phyloP scores from a whole-genome alignment of 2,329 filamentous ascomycete genomes.

The Claviceps sp. region DNA sequence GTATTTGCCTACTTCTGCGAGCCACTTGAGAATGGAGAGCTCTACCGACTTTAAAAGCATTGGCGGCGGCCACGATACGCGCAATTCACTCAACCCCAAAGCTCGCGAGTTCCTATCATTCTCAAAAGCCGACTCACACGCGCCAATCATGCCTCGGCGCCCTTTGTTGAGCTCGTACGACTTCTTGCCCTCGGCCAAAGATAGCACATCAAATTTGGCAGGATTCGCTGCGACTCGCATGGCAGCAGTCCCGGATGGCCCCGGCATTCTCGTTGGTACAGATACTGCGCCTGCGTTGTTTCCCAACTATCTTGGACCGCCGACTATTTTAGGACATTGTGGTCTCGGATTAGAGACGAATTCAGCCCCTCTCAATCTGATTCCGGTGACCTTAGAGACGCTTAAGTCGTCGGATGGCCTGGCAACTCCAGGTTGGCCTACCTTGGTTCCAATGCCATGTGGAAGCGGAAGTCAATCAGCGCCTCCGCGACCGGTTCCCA shows the following conservation, averaged over 20 bases:
- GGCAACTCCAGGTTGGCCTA: not conserved
- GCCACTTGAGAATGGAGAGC: not conserved
- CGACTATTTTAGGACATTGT: not conserved
- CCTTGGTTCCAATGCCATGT: not conserved
- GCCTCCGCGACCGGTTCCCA: slow-evolving; percentile 17
- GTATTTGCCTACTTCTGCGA: not conserved
- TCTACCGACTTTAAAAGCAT: not conserved
- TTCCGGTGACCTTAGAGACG: not conserved
- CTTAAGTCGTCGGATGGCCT: not conserved
- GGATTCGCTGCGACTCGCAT: not conserved
- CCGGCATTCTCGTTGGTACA: not conserved
- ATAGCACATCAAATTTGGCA: not conserved
- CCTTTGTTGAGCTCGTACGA: not conserved
- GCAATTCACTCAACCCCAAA: slow-evolving; percentile 9
- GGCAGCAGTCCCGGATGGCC: not conserved
- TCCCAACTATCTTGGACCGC: not conserved
- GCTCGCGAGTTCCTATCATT: slow-evolving; percentile 10
- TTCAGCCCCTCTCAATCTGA: not conserved
- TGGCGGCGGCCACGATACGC: not conserved
- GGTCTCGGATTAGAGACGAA: not conserved
- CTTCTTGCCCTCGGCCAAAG: not conserved
- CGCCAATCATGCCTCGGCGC: not conserved
- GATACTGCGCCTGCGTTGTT: not conserved
- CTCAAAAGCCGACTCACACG: not conserved
- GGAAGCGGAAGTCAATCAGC: not conserved